These are phyloP conservation scores for Hibiscus mutabilis DNA, from an alignment of 345 rosid species.

Conservation along the genomic window DNA sequence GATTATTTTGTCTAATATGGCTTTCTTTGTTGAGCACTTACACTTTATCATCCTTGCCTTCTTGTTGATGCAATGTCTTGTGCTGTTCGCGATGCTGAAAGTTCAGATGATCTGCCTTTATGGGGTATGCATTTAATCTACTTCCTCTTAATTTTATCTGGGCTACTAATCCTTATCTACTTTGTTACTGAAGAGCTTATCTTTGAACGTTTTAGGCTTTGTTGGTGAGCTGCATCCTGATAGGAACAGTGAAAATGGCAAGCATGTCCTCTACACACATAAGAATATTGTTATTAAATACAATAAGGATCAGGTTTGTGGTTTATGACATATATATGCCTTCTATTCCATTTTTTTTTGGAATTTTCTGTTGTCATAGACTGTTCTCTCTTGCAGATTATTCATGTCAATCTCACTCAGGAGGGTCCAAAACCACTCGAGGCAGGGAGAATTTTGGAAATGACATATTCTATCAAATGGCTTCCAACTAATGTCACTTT, in stretches of 20 bases:
- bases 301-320: slow-evolving; percentile 81
- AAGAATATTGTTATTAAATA: slow-evolving; percentile 58
- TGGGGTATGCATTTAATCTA: slow-evolving; percentile 56
- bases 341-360: background rate
- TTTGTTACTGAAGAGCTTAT: background rate
- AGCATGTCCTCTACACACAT: slow-evolving; percentile 72
- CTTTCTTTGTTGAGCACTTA: slow-evolving; percentile 10
- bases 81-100: slow-evolving; percentile 28
- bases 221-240: slow-evolving; percentile 74
- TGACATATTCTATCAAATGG: slow-evolving; percentile 87
- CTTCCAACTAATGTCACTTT: slow-evolving; percentile 54
- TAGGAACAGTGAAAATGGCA: slow-evolving; percentile 66
- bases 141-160: background rate
- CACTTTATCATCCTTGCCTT: slow-evolving; percentile 19
- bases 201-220: slow-evolving; percentile 45
- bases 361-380: background rate
- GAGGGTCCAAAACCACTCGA: slow-evolving; percentile 68
- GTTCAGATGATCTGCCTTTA: slow-evolving; percentile 86
- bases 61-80: slow-evolving; percentile 11
- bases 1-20: slow-evolving; percentile 5
- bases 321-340: slow-evolving; percentile 6
- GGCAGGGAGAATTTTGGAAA: slow-evolving; percentile 51
- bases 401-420: slow-evolving; percentile 79
- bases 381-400: slow-evolving; percentile 44
- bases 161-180: background rate